Conservation (phyloP, 2,329 filamentous ascomycete genomes). For the Zymoseptoria ardabiliae region DNA sequence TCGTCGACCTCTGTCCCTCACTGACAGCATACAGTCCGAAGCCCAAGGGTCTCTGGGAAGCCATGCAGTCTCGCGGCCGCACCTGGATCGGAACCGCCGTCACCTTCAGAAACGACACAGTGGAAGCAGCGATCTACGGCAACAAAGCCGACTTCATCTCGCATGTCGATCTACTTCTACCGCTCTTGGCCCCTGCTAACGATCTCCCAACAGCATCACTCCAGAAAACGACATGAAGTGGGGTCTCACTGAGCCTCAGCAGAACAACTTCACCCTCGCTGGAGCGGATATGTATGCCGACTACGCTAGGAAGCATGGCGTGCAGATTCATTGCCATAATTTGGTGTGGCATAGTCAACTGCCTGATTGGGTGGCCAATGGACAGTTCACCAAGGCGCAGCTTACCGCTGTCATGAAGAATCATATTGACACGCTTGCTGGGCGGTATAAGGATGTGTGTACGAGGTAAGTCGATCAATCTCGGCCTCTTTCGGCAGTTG, state of each 20-base stretch:
- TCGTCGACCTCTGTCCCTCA: background rate
- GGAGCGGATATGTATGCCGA: slow-evolving; percentile 31
- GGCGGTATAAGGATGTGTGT: slow-evolving; percentile 34
- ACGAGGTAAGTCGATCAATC: slow-evolving; percentile 35
- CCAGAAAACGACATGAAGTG: slow-evolving; percentile 36
- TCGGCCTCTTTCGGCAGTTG: slow-evolving; percentile 16
- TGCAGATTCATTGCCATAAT: slow-evolving; percentile 35
- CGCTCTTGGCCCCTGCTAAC: background rate
- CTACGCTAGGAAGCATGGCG: slow-evolving; percentile 31
- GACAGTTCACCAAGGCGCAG: slow-evolving; percentile 34
- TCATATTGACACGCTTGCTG: slow-evolving; percentile 35
- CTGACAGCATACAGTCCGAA: background rate
- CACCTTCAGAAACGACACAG: slow-evolving; percentile 27
- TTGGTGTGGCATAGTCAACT: slow-evolving; percentile 38
- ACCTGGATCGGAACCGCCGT: slow-evolving; percentile 32
- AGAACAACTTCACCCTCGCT: slow-evolving; percentile 29
- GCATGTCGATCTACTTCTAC: background rate
- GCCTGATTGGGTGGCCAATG: slow-evolving; percentile 32
- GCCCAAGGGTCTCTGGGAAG: slow-evolving; percentile 8
- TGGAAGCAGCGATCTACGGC: slow-evolving; percentile 16
- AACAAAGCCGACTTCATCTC: slow-evolving; percentile 19
- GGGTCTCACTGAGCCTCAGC: slow-evolving; percentile 33
- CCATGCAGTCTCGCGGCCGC: slow-evolving; percentile 20
- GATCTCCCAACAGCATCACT: slow-evolving; percentile 20
- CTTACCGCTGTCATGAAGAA: slow-evolving; percentile 36